Percentiles rank a stretch among this genome's conserved stretches.
Conservation (phyloP, 805 yeast genomes). For the Torulaspora quercuum region DNA sequence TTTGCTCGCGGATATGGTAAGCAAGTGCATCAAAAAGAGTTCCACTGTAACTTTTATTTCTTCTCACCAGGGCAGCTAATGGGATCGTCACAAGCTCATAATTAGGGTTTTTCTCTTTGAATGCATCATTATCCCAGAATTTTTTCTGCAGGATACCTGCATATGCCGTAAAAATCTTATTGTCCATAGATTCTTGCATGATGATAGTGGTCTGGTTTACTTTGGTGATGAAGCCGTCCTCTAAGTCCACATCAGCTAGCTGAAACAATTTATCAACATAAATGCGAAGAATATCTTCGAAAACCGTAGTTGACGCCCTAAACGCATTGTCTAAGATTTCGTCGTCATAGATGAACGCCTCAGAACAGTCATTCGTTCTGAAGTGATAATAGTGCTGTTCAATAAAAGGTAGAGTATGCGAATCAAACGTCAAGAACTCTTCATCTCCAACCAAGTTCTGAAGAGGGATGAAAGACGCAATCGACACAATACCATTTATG, state of each 20-base stretch:
- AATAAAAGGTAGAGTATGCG: conserved; percentile 53
- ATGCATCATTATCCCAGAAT: conserved; percentile 49
- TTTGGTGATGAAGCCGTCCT: conserved; percentile 38
- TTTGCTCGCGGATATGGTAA: conserved; percentile 58
- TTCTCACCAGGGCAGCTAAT: conserved; percentile 65
- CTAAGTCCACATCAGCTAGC: conserved; percentile 53
- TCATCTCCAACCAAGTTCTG: conserved; percentile 47
- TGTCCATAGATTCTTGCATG: conserved; percentile 57
- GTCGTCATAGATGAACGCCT: conserved; percentile 41
- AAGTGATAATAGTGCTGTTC: conserved; percentile 59
- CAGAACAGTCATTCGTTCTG: conserved; percentile 26
- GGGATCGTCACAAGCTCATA: conserved; percentile 68
- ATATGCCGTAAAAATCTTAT: conserved; percentile 48
- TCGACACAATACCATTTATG: conserved; percentile 62
- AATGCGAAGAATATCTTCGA: conserved; percentile 54
- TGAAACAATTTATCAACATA: conserved; percentile 58
- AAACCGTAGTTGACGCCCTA: conserved; percentile 68
- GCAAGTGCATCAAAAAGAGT: conserved; percentile 30
- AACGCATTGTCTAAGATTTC: conserved; percentile 55
- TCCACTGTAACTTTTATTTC: conserved; percentile 39
- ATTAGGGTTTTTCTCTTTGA: conserved; percentile 55
- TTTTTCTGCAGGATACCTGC: conserved; percentile 39
- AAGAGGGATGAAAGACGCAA: conserved; percentile 71
- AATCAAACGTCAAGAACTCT: conserved; percentile 41
- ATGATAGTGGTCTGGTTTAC: conserved; percentile 46